Evolutionary conservation across 106 monocot species (phyloP), one percentile per base, ranked within the genome.

Genomic region (Dioscorea alata): DNA sequence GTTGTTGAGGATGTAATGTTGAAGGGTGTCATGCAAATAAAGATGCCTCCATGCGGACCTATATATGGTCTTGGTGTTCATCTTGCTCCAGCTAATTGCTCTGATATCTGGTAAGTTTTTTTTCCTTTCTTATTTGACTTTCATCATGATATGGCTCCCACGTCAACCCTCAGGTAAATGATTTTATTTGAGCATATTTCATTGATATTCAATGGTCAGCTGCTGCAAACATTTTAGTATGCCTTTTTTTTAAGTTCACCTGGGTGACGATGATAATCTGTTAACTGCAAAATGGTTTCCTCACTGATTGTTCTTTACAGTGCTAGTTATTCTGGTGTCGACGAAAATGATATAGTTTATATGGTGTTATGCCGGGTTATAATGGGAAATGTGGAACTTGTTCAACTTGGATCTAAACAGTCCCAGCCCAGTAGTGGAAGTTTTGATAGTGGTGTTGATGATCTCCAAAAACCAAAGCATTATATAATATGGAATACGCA

Each of bases 361-460:
- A 79, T 93, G 85, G 72, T 93, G 66, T 57, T 93, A 54, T 93
- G 92, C 69, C 83, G 83, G 20, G 69, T 88, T 32, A 88, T 88
- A 81, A 74, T 93, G 83, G 92, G 92, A 48, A 93, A 84, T 60
- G 61, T 79, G 42, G 88, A 93, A 69, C 31, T 71, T 62, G 70
- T 85, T 74, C 71, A 56, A 18, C 73, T 52, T 69, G 83, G 81
- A 63, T 88, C 86, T 62, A 62, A 79, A 33, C 88, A 86, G 71
- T 78, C 53, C 73, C 80, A 73, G 31, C 83, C 88, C 50, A 88
- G 82, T 64, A 74, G 69, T 69, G 75, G 52, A 17, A 75, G 65
- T 64, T 85, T 78, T 81, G 88, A 88, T 69, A 85, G 71, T 65
- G 88, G 85, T 8, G 68, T 85, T 34, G 92, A 92, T 76, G 83